Evolutionary conservation across 352 stramenopile species (phyloP).

Genomic region (Phytophthora palmivora): DNA sequence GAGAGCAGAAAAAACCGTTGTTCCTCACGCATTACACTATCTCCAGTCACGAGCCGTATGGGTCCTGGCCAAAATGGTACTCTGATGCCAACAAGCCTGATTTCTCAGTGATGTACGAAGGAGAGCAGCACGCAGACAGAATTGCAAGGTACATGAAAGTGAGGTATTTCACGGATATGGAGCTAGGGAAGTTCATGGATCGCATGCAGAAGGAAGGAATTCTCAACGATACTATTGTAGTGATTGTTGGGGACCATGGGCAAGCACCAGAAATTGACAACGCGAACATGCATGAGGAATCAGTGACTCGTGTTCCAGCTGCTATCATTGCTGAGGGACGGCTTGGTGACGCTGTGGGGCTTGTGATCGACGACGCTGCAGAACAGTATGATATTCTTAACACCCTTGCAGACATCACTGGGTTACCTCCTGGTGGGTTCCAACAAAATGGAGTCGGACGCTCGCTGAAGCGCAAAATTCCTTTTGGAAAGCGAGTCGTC

Average conservation of each 20-base stretch:
- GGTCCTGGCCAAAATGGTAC: too few relatives aligned
- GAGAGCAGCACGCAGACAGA: conserved; percentile 36
- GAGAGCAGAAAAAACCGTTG: conserved; percentile 36
- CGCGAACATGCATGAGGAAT: conserved; percentile 52
- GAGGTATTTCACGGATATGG: conserved; percentile 63
- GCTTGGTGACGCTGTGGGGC: conserved; percentile 45
- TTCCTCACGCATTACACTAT: too few relatives aligned
- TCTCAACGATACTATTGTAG: conserved; percentile 66
- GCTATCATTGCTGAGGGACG: conserved; percentile 60
- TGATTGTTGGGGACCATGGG: conserved; percentile 64
- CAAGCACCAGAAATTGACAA: conserved; percentile 55
- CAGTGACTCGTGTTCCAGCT: conserved; percentile 46
- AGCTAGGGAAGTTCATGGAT: conserved; percentile 65
- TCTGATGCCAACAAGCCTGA: conserved; percentile 56
- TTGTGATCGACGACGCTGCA: conserved; percentile 56
- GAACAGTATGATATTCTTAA: too few relatives aligned
- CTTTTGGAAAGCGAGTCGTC: conserved; percentile 35
- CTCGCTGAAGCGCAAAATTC: conserved; percentile 54
- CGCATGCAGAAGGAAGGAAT: conserved; percentile 51
- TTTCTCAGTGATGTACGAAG: conserved; percentile 57
- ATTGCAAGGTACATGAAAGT: conserved; percentile 62
- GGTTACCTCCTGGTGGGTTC: conserved; percentile 54
- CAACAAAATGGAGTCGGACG: conserved; percentile 62
- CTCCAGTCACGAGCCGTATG: too few relatives aligned
- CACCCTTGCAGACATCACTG: conserved; percentile 69